Evolutionary conservation across 2,329 filamentous ascomycete species (phyloP).

Genomic region (Aspergillus aculeatinus): DNA sequence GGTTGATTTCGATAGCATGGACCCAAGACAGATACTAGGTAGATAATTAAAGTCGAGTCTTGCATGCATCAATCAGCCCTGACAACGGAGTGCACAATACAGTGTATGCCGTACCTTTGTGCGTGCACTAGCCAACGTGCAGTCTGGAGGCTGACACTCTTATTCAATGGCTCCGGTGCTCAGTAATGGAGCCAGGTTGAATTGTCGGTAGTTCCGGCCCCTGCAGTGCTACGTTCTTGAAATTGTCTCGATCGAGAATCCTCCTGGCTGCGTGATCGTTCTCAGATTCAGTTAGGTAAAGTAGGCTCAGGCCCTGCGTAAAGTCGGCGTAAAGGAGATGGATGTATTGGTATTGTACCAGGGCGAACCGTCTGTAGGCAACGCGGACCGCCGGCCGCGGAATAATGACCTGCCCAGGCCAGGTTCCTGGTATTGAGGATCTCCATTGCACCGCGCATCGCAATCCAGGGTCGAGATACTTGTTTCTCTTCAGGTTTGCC

Average conservation of each 20-base stretch:
- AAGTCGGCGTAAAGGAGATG: neutral
- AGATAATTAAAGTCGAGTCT: conserved; percentile 7
- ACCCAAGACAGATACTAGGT: no score
- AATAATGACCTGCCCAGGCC: neutral
- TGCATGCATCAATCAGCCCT: conserved; percentile 4
- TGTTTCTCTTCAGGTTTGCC: conserved; percentile 1
- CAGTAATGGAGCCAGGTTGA: neutral
- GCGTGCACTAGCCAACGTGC: neutral
- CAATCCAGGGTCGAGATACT: neutral
- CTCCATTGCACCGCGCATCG: neutral
- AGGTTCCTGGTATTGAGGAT: neutral
- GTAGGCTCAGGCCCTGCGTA: neutral
- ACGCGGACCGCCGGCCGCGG: neutral
- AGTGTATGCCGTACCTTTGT: neutral
- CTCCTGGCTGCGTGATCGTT: neutral
- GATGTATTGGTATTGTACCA: conserved; percentile 3
- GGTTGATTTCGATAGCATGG: conserved; percentile 4
- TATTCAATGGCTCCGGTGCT: no score
- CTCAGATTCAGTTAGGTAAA: neutral
- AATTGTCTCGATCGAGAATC: neutral
- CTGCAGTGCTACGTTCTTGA: conserved; percentile 2
- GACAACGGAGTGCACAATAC: neutral
- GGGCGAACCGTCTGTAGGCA: neutral
- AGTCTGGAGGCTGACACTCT: neutral
- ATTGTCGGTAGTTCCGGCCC: neutral